Evolutionary conservation across 306 rosid species (phyloP).

Genomic region (Hippophae gyantsensis): DNA sequence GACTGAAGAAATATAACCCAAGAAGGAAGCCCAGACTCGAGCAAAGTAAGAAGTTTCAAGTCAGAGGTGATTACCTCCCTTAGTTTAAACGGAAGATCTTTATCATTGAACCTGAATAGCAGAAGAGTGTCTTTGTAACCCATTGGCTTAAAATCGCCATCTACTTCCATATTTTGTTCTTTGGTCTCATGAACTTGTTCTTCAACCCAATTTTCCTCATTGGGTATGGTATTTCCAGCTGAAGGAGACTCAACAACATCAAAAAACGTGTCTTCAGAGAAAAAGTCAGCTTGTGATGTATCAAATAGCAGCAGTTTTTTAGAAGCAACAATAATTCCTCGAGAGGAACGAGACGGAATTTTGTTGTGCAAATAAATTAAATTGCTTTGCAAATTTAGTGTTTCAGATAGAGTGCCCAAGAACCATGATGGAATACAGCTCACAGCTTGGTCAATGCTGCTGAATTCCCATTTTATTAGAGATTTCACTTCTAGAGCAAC

Average conservation of each 20-base stretch:
- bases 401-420: neutral
- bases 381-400: neutral
- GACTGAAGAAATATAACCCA: slow-evolving; percentile 13
- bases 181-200: neutral
- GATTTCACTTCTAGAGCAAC: slow-evolving; percentile 14
- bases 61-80: slow-evolving; percentile 4
- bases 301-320: neutral
- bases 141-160: neutral
- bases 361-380: neutral
- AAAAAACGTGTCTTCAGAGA: slow-evolving; percentile 1
- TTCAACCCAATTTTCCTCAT: neutral
- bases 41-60: slow-evolving; percentile 9
- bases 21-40: slow-evolving; percentile 8
- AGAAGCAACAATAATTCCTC: neutral
- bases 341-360: neutral
- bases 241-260: neutral
- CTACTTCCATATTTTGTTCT: slow-evolving; percentile 1
- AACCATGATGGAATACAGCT: slow-evolving; percentile 10
- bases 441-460: slow-evolving; percentile 12
- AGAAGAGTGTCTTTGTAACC: slow-evolving; percentile 2
- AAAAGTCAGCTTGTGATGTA: neutral
- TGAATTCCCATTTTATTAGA: slow-evolving; percentile 12
- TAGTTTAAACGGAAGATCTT: slow-evolving; percentile 8
- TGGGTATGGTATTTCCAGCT: neutral
- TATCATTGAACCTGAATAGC: slow-evolving; percentile 7